phyloP scores from a whole-genome alignment of 768 basidiomycete species.

The Suillus sp. region DNA sequence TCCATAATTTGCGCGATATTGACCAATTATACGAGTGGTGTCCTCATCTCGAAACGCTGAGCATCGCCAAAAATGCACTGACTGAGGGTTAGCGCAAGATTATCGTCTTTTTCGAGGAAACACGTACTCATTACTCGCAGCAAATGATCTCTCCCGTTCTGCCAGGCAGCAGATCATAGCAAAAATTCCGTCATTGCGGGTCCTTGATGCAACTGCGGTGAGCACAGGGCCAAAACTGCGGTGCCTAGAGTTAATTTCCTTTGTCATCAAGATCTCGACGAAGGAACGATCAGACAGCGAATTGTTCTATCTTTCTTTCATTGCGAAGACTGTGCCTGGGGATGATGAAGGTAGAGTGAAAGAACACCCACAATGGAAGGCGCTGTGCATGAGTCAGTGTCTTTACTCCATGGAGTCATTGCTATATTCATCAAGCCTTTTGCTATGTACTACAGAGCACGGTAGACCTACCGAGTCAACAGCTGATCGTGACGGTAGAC shows the following conservation, averaged over 20 bases:
- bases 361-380: constrained; percentile 66
- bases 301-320: constrained; percentile 74
- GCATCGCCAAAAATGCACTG: constrained; percentile 66
- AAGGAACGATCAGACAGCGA: constrained; percentile 82
- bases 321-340: constrained; percentile 49
- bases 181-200: constrained; percentile 59
- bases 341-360: constrained; percentile 43
- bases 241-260: constrained; percentile 16
- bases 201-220: constrained; percentile 67
- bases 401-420: constrained; percentile 9
- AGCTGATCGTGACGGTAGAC: constrained; percentile 45
- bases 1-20: constrained; percentile 61
- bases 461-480: constrained; percentile 49
- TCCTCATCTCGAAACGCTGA: constrained; percentile 62
- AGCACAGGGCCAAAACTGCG: constrained; percentile 29
- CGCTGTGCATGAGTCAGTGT: constrained; percentile 59
- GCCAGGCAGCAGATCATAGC: constrained; percentile 67
- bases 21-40: constrained; percentile 71
- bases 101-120: background rate
- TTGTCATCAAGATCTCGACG: constrained; percentile 54
- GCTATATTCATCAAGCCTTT: constrained; percentile 10
- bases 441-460: constrained; percentile 47
- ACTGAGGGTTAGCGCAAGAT: constrained; percentile 46
- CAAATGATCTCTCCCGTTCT: constrained; percentile 38
- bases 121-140: constrained; percentile 29